phyloP scores from a whole-genome alignment of 441 rosid species.

The Gossypium schwendimanii region DNA sequence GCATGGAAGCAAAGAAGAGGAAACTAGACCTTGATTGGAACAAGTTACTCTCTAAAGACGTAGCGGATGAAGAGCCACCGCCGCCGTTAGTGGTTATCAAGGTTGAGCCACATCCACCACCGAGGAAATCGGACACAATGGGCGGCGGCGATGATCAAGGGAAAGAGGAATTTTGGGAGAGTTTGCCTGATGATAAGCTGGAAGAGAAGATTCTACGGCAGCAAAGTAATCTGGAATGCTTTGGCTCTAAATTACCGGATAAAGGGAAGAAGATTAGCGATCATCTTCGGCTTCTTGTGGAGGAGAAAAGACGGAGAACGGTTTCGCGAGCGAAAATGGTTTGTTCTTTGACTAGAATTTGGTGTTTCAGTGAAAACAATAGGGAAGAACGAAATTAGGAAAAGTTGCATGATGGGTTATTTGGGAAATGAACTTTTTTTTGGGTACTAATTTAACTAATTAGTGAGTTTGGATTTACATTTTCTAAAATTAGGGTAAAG shows the following conservation, averaged over 20 bases:
- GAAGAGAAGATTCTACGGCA: slow-evolving; percentile 32
- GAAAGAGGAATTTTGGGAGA: slow-evolving; percentile 17
- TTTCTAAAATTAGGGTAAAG: neutral
- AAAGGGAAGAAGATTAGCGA: slow-evolving; percentile 40
- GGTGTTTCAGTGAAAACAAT: neutral
- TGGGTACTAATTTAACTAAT: neutral
- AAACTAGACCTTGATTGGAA: slow-evolving; percentile 39
- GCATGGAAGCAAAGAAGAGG: slow-evolving; percentile 28
- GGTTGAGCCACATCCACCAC: slow-evolving; percentile 5
- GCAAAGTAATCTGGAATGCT: neutral
- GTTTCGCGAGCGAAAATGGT: slow-evolving; percentile 25
- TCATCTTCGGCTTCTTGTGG: slow-evolving; percentile 27
- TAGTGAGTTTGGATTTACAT: neutral
- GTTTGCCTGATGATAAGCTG: slow-evolving; percentile 31
- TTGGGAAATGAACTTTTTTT: neutral
- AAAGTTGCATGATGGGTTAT: neutral
- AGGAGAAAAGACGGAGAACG: slow-evolving; percentile 46
- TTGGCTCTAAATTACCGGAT: slow-evolving; percentile 30
- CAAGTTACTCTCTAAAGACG: slow-evolving; percentile 15
- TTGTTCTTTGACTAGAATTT: slow-evolving; percentile 5
- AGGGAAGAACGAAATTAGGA: neutral
- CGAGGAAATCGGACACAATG: neutral
- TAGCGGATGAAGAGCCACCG: slow-evolving; percentile 23
- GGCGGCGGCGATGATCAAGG: slow-evolving; percentile 22
- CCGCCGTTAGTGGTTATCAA: slow-evolving; percentile 29